phyloP scores from a whole-genome alignment of 768 basidiomycete species.

The Tulasnella sp. region DNA sequence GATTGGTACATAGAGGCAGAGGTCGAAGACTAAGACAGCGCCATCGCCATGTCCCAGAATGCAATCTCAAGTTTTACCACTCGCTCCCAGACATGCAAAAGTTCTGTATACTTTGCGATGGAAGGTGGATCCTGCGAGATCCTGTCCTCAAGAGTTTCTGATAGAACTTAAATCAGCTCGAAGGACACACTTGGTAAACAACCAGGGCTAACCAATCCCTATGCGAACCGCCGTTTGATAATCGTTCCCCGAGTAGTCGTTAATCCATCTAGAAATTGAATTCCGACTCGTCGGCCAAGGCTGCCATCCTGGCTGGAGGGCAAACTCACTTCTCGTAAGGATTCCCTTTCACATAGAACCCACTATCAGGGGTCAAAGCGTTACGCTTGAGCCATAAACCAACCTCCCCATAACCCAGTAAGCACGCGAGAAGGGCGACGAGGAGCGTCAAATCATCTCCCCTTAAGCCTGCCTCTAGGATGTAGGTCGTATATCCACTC shows the following conservation, averaged over 20 bases:
- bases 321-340: constrained; percentile 55
- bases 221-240: constrained; percentile 73
- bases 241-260: constrained; percentile 69
- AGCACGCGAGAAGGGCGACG: constrained; percentile 83
- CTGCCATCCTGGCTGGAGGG: constrained; percentile 46
- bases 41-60: constrained; percentile 82
- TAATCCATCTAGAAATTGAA: constrained; percentile 43
- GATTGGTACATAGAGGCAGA: neutral
- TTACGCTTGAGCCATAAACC: constrained; percentile 79
- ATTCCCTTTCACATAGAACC: constrained; percentile 67
- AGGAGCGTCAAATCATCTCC: constrained; percentile 72
- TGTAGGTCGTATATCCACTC: constrained; percentile 84
- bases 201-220: constrained; percentile 66
- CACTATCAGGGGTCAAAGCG: constrained; percentile 51
- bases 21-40: constrained; percentile 33
- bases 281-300: constrained; percentile 52
- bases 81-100: constrained; percentile 71
- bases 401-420: constrained; percentile 91
- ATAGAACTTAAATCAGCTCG: constrained; percentile 5
- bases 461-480: constrained; percentile 76
- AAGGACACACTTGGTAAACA: neutral
- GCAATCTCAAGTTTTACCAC: constrained; percentile 77
- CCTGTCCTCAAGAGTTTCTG: constrained; percentile 74
- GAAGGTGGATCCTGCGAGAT: constrained; percentile 69
- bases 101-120: constrained; percentile 59